Evolutionary conservation across 1,284 basidiomycete genomes (phyloP).

Genomic region (Athelia psychrophila): DNA sequence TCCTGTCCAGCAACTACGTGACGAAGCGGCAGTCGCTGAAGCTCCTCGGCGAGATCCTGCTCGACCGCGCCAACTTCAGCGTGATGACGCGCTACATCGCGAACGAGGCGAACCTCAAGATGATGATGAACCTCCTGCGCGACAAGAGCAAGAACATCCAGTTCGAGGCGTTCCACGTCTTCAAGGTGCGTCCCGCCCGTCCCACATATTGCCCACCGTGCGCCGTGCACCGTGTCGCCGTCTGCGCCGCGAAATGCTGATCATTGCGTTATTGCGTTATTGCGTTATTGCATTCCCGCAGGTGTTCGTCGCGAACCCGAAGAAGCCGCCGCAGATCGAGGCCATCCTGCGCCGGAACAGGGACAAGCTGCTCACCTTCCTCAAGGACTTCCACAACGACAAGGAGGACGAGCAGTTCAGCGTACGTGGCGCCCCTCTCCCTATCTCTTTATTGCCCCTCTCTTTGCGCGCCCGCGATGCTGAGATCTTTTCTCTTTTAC

Average conservation of each 20-base stretch:
- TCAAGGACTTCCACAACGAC: conserved; percentile 96
- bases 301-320: conserved; percentile 99
- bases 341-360: conserved; percentile 90
- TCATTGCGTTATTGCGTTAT: neutral
- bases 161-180: conserved; percentile 99
- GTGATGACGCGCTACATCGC: conserved; percentile 99
- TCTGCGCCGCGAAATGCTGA: neutral
- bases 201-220: neutral
- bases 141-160: conserved; percentile 99
- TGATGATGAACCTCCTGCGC: conserved; percentile 99
- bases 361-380: conserved; percentile 88
- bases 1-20: conserved; percentile 95
- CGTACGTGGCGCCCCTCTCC: conserved; percentile 36
- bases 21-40: conserved; percentile 99
- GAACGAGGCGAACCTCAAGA: conserved; percentile 91
- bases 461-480: conserved; percentile 2
- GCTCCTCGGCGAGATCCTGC: conserved; percentile 94
- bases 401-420: conserved; percentile 98
- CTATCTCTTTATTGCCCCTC: conserved; percentile 3
- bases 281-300: conserved; percentile 29
- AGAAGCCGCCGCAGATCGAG: conserved; percentile 96
- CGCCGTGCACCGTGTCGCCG: conserved; percentile 2
- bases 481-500: conserved; percentile 4
- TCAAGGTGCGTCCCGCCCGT: conserved; percentile 69
- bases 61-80: conserved; percentile 96